Evolutionary conservation across 2,329 filamentous ascomycete species (phyloP).

Genomic region (Penicillium sp.): DNA sequence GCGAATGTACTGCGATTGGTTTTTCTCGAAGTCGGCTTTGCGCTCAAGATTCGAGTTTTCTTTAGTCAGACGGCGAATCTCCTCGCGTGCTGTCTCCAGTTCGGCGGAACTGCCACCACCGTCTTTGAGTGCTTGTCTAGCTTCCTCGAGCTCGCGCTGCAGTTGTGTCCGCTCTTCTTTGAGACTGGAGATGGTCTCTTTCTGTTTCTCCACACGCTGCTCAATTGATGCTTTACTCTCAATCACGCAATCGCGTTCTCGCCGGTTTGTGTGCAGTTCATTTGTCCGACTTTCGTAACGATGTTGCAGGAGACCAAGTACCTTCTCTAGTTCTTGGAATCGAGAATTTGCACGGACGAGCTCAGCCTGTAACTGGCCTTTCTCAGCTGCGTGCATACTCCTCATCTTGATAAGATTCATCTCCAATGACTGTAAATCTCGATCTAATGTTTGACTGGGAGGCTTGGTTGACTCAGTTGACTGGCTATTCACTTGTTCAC

Average conservation of each 20-base stretch:
- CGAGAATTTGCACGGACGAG: slow-evolving; percentile 29
- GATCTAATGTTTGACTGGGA: slow-evolving; percentile 33
- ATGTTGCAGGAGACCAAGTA: slow-evolving; percentile 41
- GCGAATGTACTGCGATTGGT: slow-evolving; percentile 48
- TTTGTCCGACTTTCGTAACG: slow-evolving; percentile 45
- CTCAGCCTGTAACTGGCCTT: slow-evolving; percentile 31
- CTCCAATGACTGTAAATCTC: slow-evolving; percentile 30
- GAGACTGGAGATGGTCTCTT: slow-evolving; percentile 40
- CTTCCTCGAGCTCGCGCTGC: slow-evolving; percentile 40
- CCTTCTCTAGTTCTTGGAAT: slow-evolving; percentile 34
- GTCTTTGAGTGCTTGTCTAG: slow-evolving; percentile 41
- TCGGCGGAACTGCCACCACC: slow-evolving; percentile 43
- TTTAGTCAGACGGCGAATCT: slow-evolving; percentile 39
- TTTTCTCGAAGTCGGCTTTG: slow-evolving; percentile 42
- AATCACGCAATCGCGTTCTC: slow-evolving; percentile 36
- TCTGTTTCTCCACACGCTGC: slow-evolving; percentile 35
- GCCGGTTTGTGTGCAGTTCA: slow-evolving; percentile 39
- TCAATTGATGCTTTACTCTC: slow-evolving; percentile 32
- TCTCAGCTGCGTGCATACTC: slow-evolving; percentile 31
- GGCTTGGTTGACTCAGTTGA: slow-evolving; percentile 36
- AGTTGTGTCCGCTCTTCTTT: slow-evolving; percentile 43
- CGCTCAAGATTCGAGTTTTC: slow-evolving; percentile 38
- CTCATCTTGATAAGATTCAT: slow-evolving; percentile 34
- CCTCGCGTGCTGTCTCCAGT: slow-evolving; percentile 42
- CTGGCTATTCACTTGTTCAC: slow-evolving; percentile 38